These are phyloP conservation scores for Aspergillus bridgeri DNA, from an alignment of 495 filamentous ascomycete genomes.

Conservation along the genomic window DNA sequence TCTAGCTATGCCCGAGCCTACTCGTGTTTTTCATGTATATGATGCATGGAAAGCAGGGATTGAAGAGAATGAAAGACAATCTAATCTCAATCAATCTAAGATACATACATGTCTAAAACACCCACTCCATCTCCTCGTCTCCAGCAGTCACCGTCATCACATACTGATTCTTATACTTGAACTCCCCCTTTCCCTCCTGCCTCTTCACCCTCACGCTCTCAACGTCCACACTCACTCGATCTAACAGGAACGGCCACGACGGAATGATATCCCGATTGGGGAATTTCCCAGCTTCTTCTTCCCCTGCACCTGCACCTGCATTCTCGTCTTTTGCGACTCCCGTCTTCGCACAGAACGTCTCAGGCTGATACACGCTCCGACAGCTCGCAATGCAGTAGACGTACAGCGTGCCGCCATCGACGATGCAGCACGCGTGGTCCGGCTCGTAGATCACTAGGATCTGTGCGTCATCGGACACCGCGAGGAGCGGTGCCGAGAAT, in stretches of 20 bases:
- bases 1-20: too few relatives aligned
- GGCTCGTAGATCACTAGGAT: conserved; percentile 19
- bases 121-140: background rate
- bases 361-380: conserved; percentile 1
- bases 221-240: conserved; percentile 6
- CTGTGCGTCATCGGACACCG: conserved; percentile 14
- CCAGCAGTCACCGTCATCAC: conserved; percentile 7
- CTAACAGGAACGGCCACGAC: conserved; percentile 14
- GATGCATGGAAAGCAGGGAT: too few relatives aligned
- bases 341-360: background rate
- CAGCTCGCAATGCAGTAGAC: conserved; percentile 10
- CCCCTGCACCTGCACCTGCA: background rate
- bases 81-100: background rate
- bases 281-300: background rate
- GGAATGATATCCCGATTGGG: conserved; percentile 9
- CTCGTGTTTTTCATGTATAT: too few relatives aligned
- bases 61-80: too few relatives aligned
- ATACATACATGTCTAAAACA: background rate
- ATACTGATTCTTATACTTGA: background rate
- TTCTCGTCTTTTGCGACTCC: too few relatives aligned
- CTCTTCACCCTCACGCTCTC: background rate
- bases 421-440: conserved; percentile 9
- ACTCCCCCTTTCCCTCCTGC: background rate
- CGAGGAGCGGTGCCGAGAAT: conserved; percentile 16
- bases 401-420: conserved; percentile 17